Percentiles rank a stretch among this genome's conserved stretches.
Evolutionary conservation across 2,329 filamentous ascomycete species (phyloP).

Genomic region (Phialocephala sp.): DNA sequence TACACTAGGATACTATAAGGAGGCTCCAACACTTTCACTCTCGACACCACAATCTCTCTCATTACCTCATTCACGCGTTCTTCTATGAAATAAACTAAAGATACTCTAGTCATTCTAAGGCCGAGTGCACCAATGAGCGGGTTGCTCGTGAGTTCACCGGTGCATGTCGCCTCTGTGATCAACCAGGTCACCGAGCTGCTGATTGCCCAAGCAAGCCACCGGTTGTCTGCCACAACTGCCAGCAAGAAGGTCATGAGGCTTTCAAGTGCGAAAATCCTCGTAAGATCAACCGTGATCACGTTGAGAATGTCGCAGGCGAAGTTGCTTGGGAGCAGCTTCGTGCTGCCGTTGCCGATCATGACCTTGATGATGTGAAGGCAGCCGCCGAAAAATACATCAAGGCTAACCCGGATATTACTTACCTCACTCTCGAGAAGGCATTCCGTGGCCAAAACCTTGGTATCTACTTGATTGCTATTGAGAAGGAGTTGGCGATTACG

Average conservation of each 20-base stretch:
- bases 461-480: slow-evolving; percentile 66
- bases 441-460: slow-evolving; percentile 60
- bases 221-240: slow-evolving; percentile 64
- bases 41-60: background rate
- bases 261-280: slow-evolving; percentile 64
- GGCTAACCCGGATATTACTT: slow-evolving; percentile 61
- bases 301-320: slow-evolving; percentile 58
- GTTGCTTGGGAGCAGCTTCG: slow-evolving; percentile 63
- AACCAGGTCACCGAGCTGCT: slow-evolving; percentile 59
- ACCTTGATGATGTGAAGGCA: slow-evolving; percentile 68
- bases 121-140: slow-evolving; percentile 63
- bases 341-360: slow-evolving; percentile 56
- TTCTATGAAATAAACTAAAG: slow-evolving; percentile 13
- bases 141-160: slow-evolving; percentile 56
- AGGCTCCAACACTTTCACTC: background rate
- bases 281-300: slow-evolving; percentile 58
- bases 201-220: slow-evolving; percentile 68
- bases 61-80: background rate
- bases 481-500: slow-evolving; percentile 60
- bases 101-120: slow-evolving; percentile 60
- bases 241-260: slow-evolving; percentile 62
- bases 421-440: slow-evolving; percentile 63
- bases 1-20: background rate
- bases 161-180: slow-evolving; percentile 62
- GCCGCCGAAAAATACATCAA: slow-evolving; percentile 67